Percentiles rank a stretch among this genome's conserved stretches.
Conservation (phyloP, 768 basidiomycete species). For the Strobilomyces echinocephalus region DNA sequence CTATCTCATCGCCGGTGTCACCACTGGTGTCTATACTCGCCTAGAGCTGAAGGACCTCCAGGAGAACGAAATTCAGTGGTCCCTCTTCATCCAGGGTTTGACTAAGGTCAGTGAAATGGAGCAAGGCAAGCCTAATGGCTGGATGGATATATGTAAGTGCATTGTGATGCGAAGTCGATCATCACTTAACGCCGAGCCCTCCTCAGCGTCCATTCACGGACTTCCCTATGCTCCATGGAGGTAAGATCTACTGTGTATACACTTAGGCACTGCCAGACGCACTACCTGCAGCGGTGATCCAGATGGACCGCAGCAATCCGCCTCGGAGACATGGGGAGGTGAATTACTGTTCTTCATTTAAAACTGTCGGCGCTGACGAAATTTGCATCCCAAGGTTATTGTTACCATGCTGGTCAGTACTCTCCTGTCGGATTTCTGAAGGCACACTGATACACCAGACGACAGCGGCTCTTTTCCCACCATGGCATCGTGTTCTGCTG, state of each 20-base stretch:
- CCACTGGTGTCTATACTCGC: slow-evolving; percentile 9
- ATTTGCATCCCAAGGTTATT: too few species aligned
- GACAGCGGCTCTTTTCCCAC: too few species aligned
- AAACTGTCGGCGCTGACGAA: too few species aligned
- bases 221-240: slow-evolving; percentile 12
- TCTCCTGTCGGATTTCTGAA: too few species aligned
- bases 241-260: not conserved
- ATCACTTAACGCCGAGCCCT: not conserved
- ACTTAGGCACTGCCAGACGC: too few species aligned
- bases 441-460: too few species aligned
- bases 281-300: too few species aligned
- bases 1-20: slow-evolving; percentile 8
- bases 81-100: slow-evolving; percentile 17
- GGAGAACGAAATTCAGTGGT: slow-evolving; percentile 9
- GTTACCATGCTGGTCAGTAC: too few species aligned
- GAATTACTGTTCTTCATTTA: too few species aligned
- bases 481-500: too few species aligned
- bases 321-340: too few species aligned
- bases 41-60: slow-evolving; percentile 14
- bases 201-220: slow-evolving; percentile 15
- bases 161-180: not conserved
- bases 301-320: too few species aligned
- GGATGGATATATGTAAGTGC: slow-evolving; percentile 17
- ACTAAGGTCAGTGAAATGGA: slow-evolving; percentile 4
- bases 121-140: slow-evolving; percentile 12